phyloP scores from a whole-genome alignment of 371 early-diverging fungal species.

The Syncephalastrum racemosum region DNA sequence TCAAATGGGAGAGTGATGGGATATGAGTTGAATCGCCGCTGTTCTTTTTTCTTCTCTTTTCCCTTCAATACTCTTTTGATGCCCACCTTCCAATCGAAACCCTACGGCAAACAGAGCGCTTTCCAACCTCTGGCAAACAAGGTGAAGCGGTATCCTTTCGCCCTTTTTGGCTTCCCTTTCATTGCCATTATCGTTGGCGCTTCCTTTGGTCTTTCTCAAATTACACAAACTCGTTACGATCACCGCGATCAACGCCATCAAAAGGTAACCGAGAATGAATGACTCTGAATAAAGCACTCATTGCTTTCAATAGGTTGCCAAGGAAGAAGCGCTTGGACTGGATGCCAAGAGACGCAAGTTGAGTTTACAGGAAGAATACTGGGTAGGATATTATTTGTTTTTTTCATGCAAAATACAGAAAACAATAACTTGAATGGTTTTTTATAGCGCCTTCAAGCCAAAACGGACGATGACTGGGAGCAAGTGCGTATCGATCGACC shows the following conservation, averaged over 20 bases:
- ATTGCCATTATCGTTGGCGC: conserved; percentile 55
- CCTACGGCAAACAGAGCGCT: conserved; percentile 27
- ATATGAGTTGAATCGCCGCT: conserved; percentile 1
- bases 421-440: not conserved
- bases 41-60: conserved; percentile 9
- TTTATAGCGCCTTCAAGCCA: conserved; percentile 49
- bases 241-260: conserved; percentile 50
- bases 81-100: conserved; percentile 48
- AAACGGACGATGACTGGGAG: conserved; percentile 54
- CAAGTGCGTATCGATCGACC: conserved; percentile 49
- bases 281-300: too few relatives aligned
- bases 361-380: conserved; percentile 69
- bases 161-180: conserved; percentile 67
- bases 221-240: conserved; percentile 67
- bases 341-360: conserved; percentile 54
- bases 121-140: conserved; percentile 34
- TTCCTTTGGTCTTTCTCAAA: conserved; percentile 55
- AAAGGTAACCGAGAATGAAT: conserved; percentile 13
- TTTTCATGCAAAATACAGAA: not conserved
- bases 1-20: too few relatives aligned
- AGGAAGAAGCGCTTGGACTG: conserved; percentile 66
- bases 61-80: conserved; percentile 15
- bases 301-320: conserved; percentile 45
- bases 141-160: conserved; percentile 50
- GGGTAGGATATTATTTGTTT: conserved; percentile 31